Base-by-base conservation (phyloP, 805 yeast genomes). In the Myxozyma lipomycoides region DNA sequence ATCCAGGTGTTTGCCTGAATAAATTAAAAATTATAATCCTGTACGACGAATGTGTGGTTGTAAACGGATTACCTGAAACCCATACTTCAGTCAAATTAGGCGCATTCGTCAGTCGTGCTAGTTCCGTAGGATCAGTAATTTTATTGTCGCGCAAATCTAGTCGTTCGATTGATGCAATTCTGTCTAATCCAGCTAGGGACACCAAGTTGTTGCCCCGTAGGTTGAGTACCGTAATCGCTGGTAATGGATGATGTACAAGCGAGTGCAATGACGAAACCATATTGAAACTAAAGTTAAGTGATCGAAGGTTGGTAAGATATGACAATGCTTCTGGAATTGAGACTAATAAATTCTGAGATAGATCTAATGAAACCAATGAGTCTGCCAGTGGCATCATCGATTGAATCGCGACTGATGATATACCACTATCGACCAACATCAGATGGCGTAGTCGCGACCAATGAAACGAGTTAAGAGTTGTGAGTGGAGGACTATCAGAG, bases 211-310 rank as follows among this genome's bases (percentile, higher is more conserved):
- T 61, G 24, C 61, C 62, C 3, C 64, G 58, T 9, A 61, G 46
- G 38, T 56, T 56, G n/a, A 61, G 45, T 4, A 43, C 52, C 6
- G 59, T 47, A 23, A 61, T 38, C 15, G 52, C 51, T 10, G 61
- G 55, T 5, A 60, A 45, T 5, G 59, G 53, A n/a, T 44, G 47
- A 26, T 51, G 50, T 9, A 54, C 43, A 15, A 60, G 52, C 6
- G 54, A 56, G 22, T 58, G 49, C 22, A 51, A 36, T 12, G 56
- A 47, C 9, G 51, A 45, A 3, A 61, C 48, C 2, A 83, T 81
- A 59, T 82, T 83, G 66, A 84, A 85, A 7, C 86, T 79, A 43
- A 81, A 62, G 45, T 79, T 81, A 48, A 81, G 70, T 43, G 83
- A 72, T 62, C 79, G 78, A 55, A 88, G 74, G 52, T 76, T 73